These are phyloP conservation scores for Solanum ahanhuiri DNA, from an alignment of 257 asterid genomes.

Conservation along the genomic window DNA sequence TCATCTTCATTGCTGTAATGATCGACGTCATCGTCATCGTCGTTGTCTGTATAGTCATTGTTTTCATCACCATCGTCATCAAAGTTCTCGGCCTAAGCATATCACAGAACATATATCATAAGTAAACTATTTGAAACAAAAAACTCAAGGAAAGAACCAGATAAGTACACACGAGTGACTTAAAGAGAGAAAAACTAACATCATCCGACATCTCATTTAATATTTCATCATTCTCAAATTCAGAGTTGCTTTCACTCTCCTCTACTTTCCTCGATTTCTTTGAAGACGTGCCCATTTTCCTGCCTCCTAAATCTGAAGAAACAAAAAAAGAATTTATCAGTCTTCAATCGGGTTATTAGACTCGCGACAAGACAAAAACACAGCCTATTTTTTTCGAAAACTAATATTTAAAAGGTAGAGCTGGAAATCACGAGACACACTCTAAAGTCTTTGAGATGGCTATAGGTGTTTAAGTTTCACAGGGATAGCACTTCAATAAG, in stretches of 20 bases:
- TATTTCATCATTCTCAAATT: constrained; percentile 23
- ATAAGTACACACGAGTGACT: background rate
- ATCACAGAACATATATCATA: background rate
- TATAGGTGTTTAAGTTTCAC: background rate
- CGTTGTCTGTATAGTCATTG: constrained; percentile 3
- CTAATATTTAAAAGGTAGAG: background rate
- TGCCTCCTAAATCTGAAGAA: background rate
- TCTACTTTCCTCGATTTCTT: constrained; percentile 19
- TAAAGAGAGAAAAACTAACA: constrained; percentile 20
- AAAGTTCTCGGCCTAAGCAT: constrained; percentile 5
- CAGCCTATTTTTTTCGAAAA: background rate
- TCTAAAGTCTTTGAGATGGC: background rate
- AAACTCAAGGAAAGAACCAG: background rate
- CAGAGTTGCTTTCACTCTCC: constrained; percentile 38
- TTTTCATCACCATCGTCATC: constrained; percentile 8
- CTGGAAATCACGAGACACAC: background rate
- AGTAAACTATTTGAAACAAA: background rate
- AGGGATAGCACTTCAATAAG: background rate
- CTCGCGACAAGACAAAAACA: background rate
- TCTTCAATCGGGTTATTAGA: background rate
- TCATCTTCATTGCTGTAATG: constrained; percentile 9
- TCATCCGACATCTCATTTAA: constrained; percentile 12
- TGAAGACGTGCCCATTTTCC: constrained; percentile 19
- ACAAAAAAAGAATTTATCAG: background rate
- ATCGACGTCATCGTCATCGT: background rate